Percentiles rank a stretch among this genome's conserved stretches.
phyloP scores from a whole-genome alignment of 345 rosid species.

The Brassica incana region DNA sequence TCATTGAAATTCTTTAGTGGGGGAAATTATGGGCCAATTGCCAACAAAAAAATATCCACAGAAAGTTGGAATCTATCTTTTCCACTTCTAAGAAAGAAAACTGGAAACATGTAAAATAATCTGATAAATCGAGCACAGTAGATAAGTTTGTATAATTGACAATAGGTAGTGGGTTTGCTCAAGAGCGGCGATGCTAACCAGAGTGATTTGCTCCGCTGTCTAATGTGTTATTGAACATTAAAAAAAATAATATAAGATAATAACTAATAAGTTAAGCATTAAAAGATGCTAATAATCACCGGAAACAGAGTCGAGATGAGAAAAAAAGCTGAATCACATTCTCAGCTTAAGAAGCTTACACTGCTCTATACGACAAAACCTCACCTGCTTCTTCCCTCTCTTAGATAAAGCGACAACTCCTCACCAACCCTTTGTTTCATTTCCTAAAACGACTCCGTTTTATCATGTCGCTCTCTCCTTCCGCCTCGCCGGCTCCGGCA shows the following conservation, averaged over 20 bases:
- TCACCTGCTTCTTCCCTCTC: conserved; percentile 31
- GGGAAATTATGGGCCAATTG: not conserved
- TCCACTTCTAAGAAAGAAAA: not conserved
- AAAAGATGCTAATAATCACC: not conserved
- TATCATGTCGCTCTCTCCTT: conserved; percentile 34
- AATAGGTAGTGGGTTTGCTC: conserved; percentile 15
- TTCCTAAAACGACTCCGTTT: not conserved
- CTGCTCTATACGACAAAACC: conserved; percentile 36
- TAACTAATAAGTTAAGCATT: not conserved
- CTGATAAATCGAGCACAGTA: not conserved
- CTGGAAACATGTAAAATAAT: not conserved
- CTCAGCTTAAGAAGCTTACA: conserved; percentile 30
- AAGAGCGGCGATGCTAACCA: conserved; percentile 23
- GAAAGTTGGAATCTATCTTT: conserved; percentile 2
- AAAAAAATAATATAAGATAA: not conserved
- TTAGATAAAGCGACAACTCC: not conserved
- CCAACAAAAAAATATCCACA: not conserved
- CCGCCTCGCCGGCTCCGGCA: conserved; percentile 28
- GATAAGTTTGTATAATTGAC: not conserved
- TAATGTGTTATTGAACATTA: not conserved
- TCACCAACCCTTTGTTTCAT: not conserved
- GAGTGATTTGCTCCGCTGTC: conserved; percentile 32
- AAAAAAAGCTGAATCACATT: conserved; percentile 29
- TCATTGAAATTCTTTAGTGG: conserved; percentile 17
- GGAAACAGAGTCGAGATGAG: not conserved